These are phyloP conservation scores for Inosperma sp. DNA, from an alignment of 768 basidiomycete species.

Conservation along the genomic window DNA sequence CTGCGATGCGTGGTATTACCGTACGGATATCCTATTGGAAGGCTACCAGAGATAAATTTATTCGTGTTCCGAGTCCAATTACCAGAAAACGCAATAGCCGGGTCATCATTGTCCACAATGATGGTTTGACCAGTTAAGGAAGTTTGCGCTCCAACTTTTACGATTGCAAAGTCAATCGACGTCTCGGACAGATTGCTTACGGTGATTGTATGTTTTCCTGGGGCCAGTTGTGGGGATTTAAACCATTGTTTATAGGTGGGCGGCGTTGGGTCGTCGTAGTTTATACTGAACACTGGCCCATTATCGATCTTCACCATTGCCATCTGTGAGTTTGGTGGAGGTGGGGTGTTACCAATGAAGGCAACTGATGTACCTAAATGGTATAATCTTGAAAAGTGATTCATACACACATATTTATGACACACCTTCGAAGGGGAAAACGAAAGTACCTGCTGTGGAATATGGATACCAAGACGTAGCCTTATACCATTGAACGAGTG, in stretches of 20 bases:
- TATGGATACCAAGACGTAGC: not conserved
- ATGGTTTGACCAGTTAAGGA: constrained; percentile 8
- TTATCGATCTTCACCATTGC: constrained; percentile 15
- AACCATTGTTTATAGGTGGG: constrained; percentile 16
- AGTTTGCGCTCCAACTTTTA: constrained; percentile 8
- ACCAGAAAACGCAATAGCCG: constrained; percentile 6
- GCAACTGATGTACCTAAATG: constrained; percentile 14
- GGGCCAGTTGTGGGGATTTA: constrained; percentile 13
- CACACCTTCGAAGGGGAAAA: constrained; percentile 1
- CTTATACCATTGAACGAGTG: not conserved
- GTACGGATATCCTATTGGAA: constrained; percentile 10
- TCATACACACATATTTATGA: not conserved
- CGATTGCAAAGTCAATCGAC: constrained; percentile 12
- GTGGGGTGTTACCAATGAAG: constrained; percentile 11
- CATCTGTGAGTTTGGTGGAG: not conserved
- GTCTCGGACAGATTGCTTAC: constrained; percentile 3
- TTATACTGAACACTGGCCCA: not conserved
- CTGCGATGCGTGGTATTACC: constrained; percentile 20
- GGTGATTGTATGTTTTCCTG: constrained; percentile 15
- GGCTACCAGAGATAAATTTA: not conserved
- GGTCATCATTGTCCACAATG: constrained; percentile 16
- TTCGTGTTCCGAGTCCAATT: constrained; percentile 4
- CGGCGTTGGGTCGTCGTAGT: constrained; percentile 7
- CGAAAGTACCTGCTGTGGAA: constrained; percentile 1
- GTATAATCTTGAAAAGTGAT: not conserved